phyloP scores from a whole-genome alignment of 192 early-diverging fungal genomes.

The Coemansia furcata region DNA sequence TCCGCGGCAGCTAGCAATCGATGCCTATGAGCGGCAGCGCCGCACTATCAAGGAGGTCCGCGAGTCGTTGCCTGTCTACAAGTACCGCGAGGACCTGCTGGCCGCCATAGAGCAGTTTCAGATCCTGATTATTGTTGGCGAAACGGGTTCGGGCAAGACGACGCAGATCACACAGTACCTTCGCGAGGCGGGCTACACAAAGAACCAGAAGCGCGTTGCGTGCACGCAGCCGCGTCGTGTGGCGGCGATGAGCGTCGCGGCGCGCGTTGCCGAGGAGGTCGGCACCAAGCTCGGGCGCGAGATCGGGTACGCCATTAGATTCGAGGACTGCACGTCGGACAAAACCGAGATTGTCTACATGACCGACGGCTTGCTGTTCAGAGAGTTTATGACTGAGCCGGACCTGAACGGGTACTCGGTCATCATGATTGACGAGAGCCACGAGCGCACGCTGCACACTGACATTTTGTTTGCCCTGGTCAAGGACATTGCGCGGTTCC shows the following conservation, averaged over 20 bases:
- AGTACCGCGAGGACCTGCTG: conserved; percentile 79
- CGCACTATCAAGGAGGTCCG: conserved; percentile 53
- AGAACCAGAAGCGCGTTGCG: conserved; percentile 80
- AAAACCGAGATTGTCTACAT: conserved; percentile 96
- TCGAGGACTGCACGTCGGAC: conserved; percentile 96
- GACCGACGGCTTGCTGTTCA: conserved; percentile 97
- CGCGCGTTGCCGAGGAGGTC: conserved; percentile 97
- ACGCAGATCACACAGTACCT: conserved; percentile 99
- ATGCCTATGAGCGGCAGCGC: conserved; percentile 66
- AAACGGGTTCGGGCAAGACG: conserved; percentile 98
- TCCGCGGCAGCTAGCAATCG: conserved; percentile 59
- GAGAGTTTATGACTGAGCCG: conserved; percentile 97
- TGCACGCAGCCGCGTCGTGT: conserved; percentile 99
- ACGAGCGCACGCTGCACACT: conserved; percentile 95
- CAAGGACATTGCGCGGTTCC: conserved; percentile 92
- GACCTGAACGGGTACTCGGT: conserved; percentile 86
- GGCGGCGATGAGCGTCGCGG: conserved; percentile 96
- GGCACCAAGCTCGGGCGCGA: conserved; percentile 87
- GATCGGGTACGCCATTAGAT: conserved; percentile 97
- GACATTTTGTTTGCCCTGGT: conserved; percentile 96
- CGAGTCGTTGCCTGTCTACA: conserved; percentile 87
- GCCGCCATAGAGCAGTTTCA: conserved; percentile 81
- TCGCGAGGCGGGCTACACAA: conserved; percentile 92
- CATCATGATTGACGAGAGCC: conserved; percentile 98
- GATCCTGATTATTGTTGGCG: conserved; percentile 92